Percentiles rank a stretch among this genome's conserved stretches.
Conservation (phyloP, 2,329 filamentous ascomycete genomes). For the Atkinsonella texensis region DNA sequence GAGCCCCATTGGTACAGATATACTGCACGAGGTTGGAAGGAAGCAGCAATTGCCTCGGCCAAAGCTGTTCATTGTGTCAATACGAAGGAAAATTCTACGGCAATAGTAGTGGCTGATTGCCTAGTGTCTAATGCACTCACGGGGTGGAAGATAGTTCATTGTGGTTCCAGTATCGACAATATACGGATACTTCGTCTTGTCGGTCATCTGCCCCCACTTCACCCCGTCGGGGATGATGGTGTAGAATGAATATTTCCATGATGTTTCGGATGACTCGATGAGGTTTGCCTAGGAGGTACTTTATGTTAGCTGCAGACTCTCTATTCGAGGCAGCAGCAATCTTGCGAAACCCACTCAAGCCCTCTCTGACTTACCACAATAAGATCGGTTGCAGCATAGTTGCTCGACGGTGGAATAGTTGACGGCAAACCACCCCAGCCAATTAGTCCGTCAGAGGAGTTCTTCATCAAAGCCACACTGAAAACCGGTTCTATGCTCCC, state of each 20-base stretch:
- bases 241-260: slow-evolving; percentile 38
- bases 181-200: slow-evolving; percentile 32
- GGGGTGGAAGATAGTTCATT: slow-evolving; percentile 35
- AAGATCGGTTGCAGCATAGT: slow-evolving; percentile 26
- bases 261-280: slow-evolving; percentile 22
- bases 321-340: neutral
- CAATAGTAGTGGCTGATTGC: neutral
- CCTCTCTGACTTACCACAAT: slow-evolving; percentile 28
- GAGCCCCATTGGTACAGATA: slow-evolving; percentile 34
- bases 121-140: slow-evolving; percentile 20
- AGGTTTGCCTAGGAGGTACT: slow-evolving; percentile 29
- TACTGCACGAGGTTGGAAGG: slow-evolving; percentile 33
- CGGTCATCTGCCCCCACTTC: slow-evolving; percentile 28
- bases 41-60: slow-evolving; percentile 32
- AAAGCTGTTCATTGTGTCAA: slow-evolving; percentile 22
- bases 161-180: slow-evolving; percentile 42
- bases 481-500: slow-evolving; percentile 33
- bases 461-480: slow-evolving; percentile 35
- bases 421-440: slow-evolving; percentile 35
- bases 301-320: neutral
- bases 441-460: slow-evolving; percentile 32
- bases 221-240: slow-evolving; percentile 39
- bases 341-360: neutral
- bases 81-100: neutral
- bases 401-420: slow-evolving; percentile 17